Evolutionary conservation across 805 yeast species (phyloP).

Genomic region (Kodamaea sagamina): DNA sequence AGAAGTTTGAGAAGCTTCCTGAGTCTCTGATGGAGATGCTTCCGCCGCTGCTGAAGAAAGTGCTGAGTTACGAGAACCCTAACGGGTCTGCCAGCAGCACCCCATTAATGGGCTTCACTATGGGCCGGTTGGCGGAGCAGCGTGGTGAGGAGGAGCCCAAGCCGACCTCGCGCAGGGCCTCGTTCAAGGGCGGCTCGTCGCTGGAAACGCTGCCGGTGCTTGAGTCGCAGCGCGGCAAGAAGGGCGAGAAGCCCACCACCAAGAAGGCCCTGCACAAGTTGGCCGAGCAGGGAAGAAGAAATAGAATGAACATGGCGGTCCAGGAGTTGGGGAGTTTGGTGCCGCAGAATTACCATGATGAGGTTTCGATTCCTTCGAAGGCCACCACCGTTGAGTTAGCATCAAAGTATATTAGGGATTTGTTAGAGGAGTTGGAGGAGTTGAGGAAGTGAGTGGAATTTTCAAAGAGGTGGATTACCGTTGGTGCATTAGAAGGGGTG

Average conservation of each 20-base stretch:
- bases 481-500: no score
- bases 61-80: constrained; percentile 20
- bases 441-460: constrained; percentile 10
- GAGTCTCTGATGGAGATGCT: constrained; percentile 35
- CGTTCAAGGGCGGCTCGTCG: constrained; percentile 14
- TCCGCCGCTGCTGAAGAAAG: constrained; percentile 39
- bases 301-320: constrained; percentile 86
- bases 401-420: constrained; percentile 57
- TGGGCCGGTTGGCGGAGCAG: constrained; percentile 46
- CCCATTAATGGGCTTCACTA: constrained; percentile 48
- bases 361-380: constrained; percentile 72
- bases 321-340: constrained; percentile 69
- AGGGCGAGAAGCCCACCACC: constrained; percentile 40
- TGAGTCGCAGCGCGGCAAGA: constrained; percentile 8
- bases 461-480: neutral
- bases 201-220: constrained; percentile 16
- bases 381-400: constrained; percentile 96
- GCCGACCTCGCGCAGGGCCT: constrained; percentile 9
- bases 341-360: constrained; percentile 61
- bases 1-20: constrained; percentile 30
- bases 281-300: constrained; percentile 95
- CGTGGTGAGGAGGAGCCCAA: constrained; percentile 9
- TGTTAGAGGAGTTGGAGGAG: constrained; percentile 32
- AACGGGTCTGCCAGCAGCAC: constrained; percentile 22
- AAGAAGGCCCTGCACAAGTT: constrained; percentile 80